phyloP scores from a whole-genome alignment of 768 basidiomycete genomes.

The Galerina marginata region DNA sequence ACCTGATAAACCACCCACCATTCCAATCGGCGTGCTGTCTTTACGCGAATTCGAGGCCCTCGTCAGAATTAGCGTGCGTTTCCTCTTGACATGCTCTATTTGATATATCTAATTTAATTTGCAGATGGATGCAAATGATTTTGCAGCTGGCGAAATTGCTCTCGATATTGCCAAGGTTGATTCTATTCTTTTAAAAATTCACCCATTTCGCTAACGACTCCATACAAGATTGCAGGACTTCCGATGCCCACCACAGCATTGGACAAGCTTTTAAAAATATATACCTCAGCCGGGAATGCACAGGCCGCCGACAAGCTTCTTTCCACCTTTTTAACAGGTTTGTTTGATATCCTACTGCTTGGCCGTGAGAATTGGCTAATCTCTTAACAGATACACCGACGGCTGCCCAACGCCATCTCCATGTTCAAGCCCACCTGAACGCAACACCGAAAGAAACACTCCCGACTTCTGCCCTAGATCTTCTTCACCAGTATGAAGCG shows the following conservation, averaged over 20 bases:
- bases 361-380: neutral
- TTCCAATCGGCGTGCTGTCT: conserved; percentile 55
- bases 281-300: conserved; percentile 53
- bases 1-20: conserved; percentile 18
- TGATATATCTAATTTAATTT: neutral
- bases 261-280: conserved; percentile 52
- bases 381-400: conserved; percentile 44
- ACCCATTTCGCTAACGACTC: neutral
- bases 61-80: conserved; percentile 50
- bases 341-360: conserved; percentile 15
- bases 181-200: neutral
- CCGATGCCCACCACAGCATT: conserved; percentile 44
- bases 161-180: conserved; percentile 62
- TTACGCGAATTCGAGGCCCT: conserved; percentile 59
- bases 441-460: conserved; percentile 51
- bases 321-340: conserved; percentile 49
- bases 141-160: conserved; percentile 50
- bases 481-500: conserved; percentile 77
- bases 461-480: conserved; percentile 64
- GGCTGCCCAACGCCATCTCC: conserved; percentile 68
- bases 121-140: conserved; percentile 56
- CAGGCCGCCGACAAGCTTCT: conserved; percentile 51
- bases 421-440: conserved; percentile 70
- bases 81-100: conserved; percentile 8
- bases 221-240: conserved; percentile 6